Evolutionary conservation across 139 green algal genomes (phyloP).

Genomic region (Microglena sp.): DNA sequence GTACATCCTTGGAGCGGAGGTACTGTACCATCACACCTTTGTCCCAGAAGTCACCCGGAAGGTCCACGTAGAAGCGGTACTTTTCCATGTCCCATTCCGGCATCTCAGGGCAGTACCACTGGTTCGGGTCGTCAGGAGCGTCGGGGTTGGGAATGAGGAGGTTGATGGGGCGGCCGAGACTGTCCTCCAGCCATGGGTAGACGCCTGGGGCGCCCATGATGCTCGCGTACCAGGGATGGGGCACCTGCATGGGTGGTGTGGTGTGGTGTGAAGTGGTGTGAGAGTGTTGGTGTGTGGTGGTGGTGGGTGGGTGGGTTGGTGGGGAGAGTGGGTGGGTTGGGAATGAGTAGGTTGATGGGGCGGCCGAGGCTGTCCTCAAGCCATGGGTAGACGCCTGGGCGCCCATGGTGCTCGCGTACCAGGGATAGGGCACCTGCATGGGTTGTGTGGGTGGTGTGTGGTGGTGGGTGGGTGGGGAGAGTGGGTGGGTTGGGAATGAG

Average conservation of each 20-base stretch:
- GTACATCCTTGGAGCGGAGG: slow-evolving; percentile 21
- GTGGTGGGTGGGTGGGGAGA: too few relatives aligned
- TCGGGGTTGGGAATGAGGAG: slow-evolving; percentile 31
- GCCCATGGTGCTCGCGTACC: slow-evolving; percentile 29
- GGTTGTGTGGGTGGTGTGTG: too few relatives aligned
- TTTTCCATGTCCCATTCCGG: slow-evolving; percentile 68
- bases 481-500: neutral
- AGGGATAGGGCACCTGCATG: slow-evolving; percentile 21
- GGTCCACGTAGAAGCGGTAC: slow-evolving; percentile 54
- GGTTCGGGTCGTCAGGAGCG: slow-evolving; percentile 42
- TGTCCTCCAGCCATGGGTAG: slow-evolving; percentile 27
- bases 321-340: too few relatives aligned
- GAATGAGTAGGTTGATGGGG: slow-evolving; percentile 24
- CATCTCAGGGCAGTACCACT: slow-evolving; percentile 48
- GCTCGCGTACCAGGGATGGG: slow-evolving; percentile 27
- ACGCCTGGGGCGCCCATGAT: slow-evolving; percentile 28
- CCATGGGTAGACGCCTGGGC: slow-evolving; percentile 26
- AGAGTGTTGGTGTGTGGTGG: too few relatives aligned
- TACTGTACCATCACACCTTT: slow-evolving; percentile 33
- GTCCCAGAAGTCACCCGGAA: slow-evolving; percentile 59
- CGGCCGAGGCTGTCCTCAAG: slow-evolving; percentile 17
- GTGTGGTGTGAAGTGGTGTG: too few relatives aligned
- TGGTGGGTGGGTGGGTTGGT: too few relatives aligned
- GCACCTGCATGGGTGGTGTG: slow-evolving; percentile 16
- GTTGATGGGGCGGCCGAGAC: slow-evolving; percentile 14